These are phyloP conservation scores for Boechera divaricarpa DNA, from an alignment of 345 rosid species.

Conservation along the genomic window DNA sequence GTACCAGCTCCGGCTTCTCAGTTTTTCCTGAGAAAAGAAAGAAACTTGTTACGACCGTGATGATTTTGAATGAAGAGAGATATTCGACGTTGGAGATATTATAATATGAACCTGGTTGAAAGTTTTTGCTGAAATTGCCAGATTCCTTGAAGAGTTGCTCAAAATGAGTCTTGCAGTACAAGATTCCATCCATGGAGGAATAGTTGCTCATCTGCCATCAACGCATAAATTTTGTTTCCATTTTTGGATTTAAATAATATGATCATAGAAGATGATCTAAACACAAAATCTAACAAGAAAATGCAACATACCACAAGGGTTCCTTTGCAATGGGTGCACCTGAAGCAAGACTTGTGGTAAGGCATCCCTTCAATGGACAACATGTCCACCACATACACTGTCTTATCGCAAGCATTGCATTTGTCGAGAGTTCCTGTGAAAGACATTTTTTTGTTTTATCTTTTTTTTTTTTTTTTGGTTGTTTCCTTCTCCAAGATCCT, in stretches of 20 bases:
- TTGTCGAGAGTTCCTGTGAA: conserved; percentile 94
- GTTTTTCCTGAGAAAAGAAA: conserved; percentile 52
- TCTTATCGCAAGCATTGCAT: conserved; percentile 91
- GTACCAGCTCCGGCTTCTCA: conserved; percentile 72
- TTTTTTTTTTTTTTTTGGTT: background rate
- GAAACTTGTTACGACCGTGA: background rate
- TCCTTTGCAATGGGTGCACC: conserved; percentile 95
- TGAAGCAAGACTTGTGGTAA: conserved; percentile 89
- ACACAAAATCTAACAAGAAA: background rate
- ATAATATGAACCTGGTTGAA: conserved; percentile 59
- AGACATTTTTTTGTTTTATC: conserved; percentile 49
- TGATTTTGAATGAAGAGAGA: background rate
- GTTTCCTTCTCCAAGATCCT: conserved; percentile 43
- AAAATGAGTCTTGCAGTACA: conserved; percentile 95
- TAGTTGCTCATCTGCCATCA: conserved; percentile 89
- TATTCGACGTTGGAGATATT: background rate
- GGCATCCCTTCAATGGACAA: conserved; percentile 85
- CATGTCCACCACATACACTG: conserved; percentile 86
- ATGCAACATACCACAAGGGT: conserved; percentile 60
- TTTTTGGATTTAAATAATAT: too few relatives aligned
- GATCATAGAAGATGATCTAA: conserved; percentile 6
- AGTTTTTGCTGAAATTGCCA: conserved; percentile 97
- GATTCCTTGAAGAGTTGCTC: conserved; percentile 99
- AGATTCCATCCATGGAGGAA: conserved; percentile 98
- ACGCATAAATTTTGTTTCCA: background rate